phyloP scores from a whole-genome alignment of 306 rosid genomes.

The Lathyrus aphaca region DNA sequence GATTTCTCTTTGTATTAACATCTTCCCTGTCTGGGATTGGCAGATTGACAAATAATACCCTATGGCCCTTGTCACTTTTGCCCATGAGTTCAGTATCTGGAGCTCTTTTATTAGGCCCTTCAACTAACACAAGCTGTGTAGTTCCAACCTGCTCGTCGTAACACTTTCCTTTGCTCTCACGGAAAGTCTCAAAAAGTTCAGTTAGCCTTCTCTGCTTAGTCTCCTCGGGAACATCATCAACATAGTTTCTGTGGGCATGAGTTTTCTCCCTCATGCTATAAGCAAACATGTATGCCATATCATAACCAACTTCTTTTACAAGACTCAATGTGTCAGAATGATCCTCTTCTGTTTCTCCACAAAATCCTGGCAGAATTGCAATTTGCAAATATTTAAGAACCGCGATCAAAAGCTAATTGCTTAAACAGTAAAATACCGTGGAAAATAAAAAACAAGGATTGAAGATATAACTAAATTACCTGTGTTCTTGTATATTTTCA shows the following conservation, averaged over 20 bases:
- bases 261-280: slow-evolving; percentile 99
- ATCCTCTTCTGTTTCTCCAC: slow-evolving; percentile 94
- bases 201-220: slow-evolving; percentile 91
- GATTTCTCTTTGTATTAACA: slow-evolving; percentile 54
- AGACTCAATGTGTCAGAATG: slow-evolving; percentile 76
- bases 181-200: slow-evolving; percentile 84
- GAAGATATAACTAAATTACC: slow-evolving; percentile 16
- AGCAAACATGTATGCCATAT: slow-evolving; percentile 98
- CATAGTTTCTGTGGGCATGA: slow-evolving; percentile 90
- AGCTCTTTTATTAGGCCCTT: slow-evolving; percentile 93
- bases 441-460: slow-evolving; percentile 10
- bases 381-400: slow-evolving; percentile 34
- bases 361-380: slow-evolving; percentile 71
- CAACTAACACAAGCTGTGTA: slow-evolving; percentile 84
- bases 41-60: slow-evolving; percentile 63
- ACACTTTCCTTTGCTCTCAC: slow-evolving; percentile 84
- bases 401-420: slow-evolving; percentile 15
- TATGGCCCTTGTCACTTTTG: slow-evolving; percentile 91
- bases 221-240: slow-evolving; percentile 84
- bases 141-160: slow-evolving; percentile 81
- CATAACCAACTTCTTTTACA: slow-evolving; percentile 73
- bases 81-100: slow-evolving; percentile 88
- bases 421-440: background rate
- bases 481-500: slow-evolving; percentile 12
- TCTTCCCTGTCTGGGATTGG: slow-evolving; percentile 67